Evolutionary conservation across 345 rosid species (phyloP).

Genomic region (Limnanthes douglasii): DNA sequence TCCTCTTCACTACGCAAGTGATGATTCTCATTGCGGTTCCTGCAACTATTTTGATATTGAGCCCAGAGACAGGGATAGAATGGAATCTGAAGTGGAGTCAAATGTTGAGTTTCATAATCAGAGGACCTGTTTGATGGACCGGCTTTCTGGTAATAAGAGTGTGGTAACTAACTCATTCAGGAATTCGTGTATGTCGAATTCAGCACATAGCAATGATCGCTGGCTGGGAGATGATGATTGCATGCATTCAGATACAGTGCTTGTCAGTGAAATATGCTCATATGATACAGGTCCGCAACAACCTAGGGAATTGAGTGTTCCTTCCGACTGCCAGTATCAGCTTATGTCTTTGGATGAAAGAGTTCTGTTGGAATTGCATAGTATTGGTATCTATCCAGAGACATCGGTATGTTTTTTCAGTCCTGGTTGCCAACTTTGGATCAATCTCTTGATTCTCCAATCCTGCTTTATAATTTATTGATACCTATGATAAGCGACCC

Average conservation of each 20-base stretch:
- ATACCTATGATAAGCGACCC: too few species aligned
- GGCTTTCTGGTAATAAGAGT: constrained; percentile 59
- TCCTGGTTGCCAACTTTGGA: too few species aligned
- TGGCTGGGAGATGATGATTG: constrained; percentile 67
- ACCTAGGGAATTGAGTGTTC: constrained; percentile 29
- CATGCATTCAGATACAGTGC: constrained; percentile 42
- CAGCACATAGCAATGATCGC: constrained; percentile 60
- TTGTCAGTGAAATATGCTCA: constrained; percentile 48
- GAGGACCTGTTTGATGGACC: constrained; percentile 44
- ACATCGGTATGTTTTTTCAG: constrained; percentile 52
- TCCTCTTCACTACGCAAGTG: constrained; percentile 76
- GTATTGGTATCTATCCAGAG: constrained; percentile 80
- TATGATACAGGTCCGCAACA: constrained; percentile 36
- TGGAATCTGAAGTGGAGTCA: constrained; percentile 94
- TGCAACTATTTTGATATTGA: constrained; percentile 80
- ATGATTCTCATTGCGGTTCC: constrained; percentile 95
- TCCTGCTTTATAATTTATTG: too few species aligned
- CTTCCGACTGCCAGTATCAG: constrained; percentile 57
- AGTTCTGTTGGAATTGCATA: constrained; percentile 69
- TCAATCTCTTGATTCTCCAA: too few species aligned
- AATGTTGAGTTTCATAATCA: constrained; percentile 48
- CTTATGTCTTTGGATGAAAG: constrained; percentile 61
- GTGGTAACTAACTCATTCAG: constrained; percentile 43
- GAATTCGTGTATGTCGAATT: constrained; percentile 45
- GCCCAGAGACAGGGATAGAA: constrained; percentile 67